Conservation (phyloP, 345 rosid genomes). For the Combretum micranthum region DNA sequence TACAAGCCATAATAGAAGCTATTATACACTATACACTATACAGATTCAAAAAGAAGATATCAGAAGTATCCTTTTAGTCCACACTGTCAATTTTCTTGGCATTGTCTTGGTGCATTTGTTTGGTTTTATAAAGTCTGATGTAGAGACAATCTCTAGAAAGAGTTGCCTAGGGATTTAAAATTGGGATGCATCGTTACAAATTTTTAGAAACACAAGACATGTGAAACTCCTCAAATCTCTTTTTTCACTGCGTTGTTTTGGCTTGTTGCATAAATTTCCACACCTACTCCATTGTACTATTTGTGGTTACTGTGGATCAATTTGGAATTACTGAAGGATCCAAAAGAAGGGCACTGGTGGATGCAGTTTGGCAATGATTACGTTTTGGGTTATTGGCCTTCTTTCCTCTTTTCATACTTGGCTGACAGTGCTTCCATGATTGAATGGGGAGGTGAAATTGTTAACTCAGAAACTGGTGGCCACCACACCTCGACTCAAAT, state of each 20-base stretch:
- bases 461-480: slow-evolving; percentile 33
- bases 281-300: no score
- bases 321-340: slow-evolving; percentile 26
- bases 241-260: no score
- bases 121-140: no score
- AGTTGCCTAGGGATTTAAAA: slow-evolving; percentile 4
- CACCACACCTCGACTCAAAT: slow-evolving; percentile 46
- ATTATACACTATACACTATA: no score
- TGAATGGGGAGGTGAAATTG: slow-evolving; percentile 55
- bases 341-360: slow-evolving; percentile 55
- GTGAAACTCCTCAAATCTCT: no score
- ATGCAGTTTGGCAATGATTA: slow-evolving; percentile 42
- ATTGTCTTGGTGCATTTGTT: no score
- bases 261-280: no score
- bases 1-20: not conserved
- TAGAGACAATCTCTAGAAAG: no score
- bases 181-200: not conserved
- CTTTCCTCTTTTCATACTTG: slow-evolving; percentile 44
- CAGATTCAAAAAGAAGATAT: not conserved
- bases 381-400: slow-evolving; percentile 45
- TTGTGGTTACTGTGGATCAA: no score
- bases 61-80: slow-evolving; percentile 3
- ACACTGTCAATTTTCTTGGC: not conserved
- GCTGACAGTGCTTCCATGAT: slow-evolving; percentile 49
- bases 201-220: no score